Conservation (phyloP, 2,329 filamentous ascomycete species). For the Penicillium sumatraense region DNA sequence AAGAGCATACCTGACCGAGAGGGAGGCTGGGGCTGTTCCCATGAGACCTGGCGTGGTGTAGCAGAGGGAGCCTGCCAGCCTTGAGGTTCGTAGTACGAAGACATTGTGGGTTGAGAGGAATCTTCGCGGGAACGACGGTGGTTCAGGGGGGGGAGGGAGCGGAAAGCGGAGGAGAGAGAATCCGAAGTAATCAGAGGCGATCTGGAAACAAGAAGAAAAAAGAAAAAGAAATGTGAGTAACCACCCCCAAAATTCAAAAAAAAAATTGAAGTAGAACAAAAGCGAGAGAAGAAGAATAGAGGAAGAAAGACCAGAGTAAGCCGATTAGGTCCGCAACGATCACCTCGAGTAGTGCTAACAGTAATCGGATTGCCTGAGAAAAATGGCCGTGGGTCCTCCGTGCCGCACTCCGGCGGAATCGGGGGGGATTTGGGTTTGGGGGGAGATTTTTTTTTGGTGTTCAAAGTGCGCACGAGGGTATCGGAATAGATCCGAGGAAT, state of each 20-base stretch:
- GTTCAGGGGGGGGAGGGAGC: constrained; percentile 25
- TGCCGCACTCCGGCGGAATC: constrained; percentile 15
- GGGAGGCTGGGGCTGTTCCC: constrained; percentile 74
- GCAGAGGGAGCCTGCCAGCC: constrained; percentile 62
- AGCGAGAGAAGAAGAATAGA: background rate
- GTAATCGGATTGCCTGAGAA: background rate
- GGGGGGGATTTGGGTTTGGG: constrained; percentile 4
- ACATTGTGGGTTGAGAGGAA: constrained; percentile 40
- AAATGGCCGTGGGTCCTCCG: constrained; percentile 20
- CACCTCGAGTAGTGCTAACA: background rate
- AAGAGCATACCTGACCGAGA: constrained; percentile 68
- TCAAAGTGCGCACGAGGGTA: background rate
- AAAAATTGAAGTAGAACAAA: constrained; percentile 5
- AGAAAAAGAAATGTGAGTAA: constrained; percentile 27
- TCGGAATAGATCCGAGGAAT: background rate
- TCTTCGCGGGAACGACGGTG: constrained; percentile 21
- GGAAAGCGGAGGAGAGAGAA: constrained; percentile 26
- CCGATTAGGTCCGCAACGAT: constrained; percentile 3
- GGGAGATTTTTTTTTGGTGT: constrained; percentile 10
- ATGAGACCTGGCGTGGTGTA: constrained; percentile 64
- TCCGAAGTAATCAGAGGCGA: constrained; percentile 31
- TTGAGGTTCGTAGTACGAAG: constrained; percentile 74
- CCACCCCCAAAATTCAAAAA: too few relatives aligned
- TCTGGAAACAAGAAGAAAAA: constrained; percentile 21
- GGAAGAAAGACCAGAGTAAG: background rate